phyloP scores from a whole-genome alignment of 2,329 filamentous ascomycete species.

The Shiraia bambusicola region DNA sequence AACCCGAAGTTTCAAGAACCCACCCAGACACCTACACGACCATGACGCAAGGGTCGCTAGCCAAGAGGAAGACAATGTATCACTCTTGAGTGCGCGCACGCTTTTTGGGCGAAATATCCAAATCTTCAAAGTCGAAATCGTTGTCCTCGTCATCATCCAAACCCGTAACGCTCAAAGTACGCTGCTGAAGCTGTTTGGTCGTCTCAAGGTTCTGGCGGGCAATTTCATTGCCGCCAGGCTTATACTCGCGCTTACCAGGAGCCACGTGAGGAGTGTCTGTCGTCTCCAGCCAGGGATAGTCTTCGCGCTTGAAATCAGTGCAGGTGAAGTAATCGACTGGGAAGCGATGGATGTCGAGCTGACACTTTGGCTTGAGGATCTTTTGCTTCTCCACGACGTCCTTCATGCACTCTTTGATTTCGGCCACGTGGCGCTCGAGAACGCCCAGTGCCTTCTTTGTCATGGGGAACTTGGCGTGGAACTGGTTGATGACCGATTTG shows the following conservation, averaged over 20 bases:
- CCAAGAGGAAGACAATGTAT: too few relatives aligned
- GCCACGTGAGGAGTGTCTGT: slow-evolving; percentile 4
- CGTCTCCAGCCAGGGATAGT: slow-evolving; percentile 46
- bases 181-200: slow-evolving; percentile 14
- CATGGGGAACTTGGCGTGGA: slow-evolving; percentile 48
- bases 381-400: slow-evolving; percentile 38
- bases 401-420: slow-evolving; percentile 49
- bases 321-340: slow-evolving; percentile 51
- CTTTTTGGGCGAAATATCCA: slow-evolving; percentile 2
- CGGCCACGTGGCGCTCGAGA: slow-evolving; percentile 44
- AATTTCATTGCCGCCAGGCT: slow-evolving; percentile 33
- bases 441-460: slow-evolving; percentile 47
- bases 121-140: slow-evolving; percentile 3
- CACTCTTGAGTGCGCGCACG: slow-evolving; percentile 1
- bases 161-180: slow-evolving; percentile 6
- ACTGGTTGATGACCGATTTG: slow-evolving; percentile 40
- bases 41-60: too few relatives aligned
- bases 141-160: slow-evolving; percentile 12
- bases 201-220: slow-evolving; percentile 25
- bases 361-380: slow-evolving; percentile 45
- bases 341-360: slow-evolving; percentile 42
- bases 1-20: too few relatives aligned
- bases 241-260: slow-evolving; percentile 19
- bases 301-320: slow-evolving; percentile 41
- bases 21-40: too few relatives aligned